Evolutionary conservation across 768 basidiomycete genomes (phyloP), one percentile per base, ranked within the genome.

Genomic region (Pulveroboletus frians): DNA sequence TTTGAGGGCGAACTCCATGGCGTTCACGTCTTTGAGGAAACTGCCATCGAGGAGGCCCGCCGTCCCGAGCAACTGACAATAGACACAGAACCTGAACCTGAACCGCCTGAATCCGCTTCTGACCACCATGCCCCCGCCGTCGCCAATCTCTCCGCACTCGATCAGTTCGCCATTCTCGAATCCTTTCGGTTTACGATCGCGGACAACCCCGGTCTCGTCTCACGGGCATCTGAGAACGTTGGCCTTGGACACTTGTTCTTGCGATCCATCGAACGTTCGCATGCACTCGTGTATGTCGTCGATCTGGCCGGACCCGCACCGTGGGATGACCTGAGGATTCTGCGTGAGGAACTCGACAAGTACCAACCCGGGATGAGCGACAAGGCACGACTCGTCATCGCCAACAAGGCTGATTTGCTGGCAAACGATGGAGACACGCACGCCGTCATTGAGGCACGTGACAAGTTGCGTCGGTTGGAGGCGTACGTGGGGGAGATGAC

Each of bases 171-270:
- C 59, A 57, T 79, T 29, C 73, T 73, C 37, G 94, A 98, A 67
- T 69, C 74, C 5, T 85, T 91, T 65, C 80, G 96, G 9, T 96
- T 98, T 74, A 96, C 92, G 13, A 84, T 99, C 56, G 90, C 93
- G 32, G 96, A 99, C 70, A 98, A 97, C 63, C 96, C 96, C 0
- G 96, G 96, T 8, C 81, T 98, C 39, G 84, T 98, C 49, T 78
- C 81, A 9, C 75, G 78, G 13, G 89, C 93, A 3, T 88, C 91
- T 3, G 83, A 91, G 59, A 89, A 95, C 63, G 83, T 92, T 42
- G 96, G 94, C 4, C 78, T 98, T 2, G 96, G 95, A 0, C 92
- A 97, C 68, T 86, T 88, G 1, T 98, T 98, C 74, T 69, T 99
- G 26, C 82, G 92, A 11, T 85, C 91, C 1, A 90, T 98, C 67